Percentiles rank a stretch among this genome's conserved stretches.
Evolutionary conservation across 2,329 filamentous ascomycete genomes (phyloP).

Genomic region (Diaporthe sp.): DNA sequence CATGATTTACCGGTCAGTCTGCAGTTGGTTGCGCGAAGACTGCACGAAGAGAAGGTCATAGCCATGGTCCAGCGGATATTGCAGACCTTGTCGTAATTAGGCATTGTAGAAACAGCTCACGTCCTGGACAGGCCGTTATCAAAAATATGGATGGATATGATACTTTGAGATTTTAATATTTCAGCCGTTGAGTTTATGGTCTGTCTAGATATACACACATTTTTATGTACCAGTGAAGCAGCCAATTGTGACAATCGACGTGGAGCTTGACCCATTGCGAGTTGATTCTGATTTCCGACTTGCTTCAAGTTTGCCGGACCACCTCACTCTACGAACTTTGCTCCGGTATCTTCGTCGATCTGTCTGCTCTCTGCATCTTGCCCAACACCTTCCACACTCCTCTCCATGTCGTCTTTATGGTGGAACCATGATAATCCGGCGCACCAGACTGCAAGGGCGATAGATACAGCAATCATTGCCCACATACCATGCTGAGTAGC

Average conservation of each 20-base stretch:
- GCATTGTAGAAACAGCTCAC: neutral
- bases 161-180: no score
- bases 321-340: neutral
- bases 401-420: constrained; percentile 50
- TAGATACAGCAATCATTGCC: constrained; percentile 77
- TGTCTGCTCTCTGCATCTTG: constrained; percentile 1
- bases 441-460: constrained; percentile 73
- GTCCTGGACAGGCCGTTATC: no score
- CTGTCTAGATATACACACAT: neutral
- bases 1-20: constrained; percentile 58
- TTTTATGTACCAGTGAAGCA: neutral
- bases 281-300: neutral
- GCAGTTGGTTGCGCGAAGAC: constrained; percentile 56
- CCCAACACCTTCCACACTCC: constrained; percentile 38
- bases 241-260: neutral
- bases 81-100: neutral
- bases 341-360: neutral
- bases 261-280: neutral
- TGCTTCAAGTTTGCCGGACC: neutral
- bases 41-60: constrained; percentile 58
- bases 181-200: rapidly evolving
- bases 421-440: constrained; percentile 61
- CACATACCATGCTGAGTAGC: constrained; percentile 73
- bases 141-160: neutral
- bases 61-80: constrained; percentile 49